Percentiles rank a stretch among this genome's conserved stretches.
phyloP scores from a whole-genome alignment of 2,329 filamentous ascomycete genomes.

The Gyromitra esculenta region DNA sequence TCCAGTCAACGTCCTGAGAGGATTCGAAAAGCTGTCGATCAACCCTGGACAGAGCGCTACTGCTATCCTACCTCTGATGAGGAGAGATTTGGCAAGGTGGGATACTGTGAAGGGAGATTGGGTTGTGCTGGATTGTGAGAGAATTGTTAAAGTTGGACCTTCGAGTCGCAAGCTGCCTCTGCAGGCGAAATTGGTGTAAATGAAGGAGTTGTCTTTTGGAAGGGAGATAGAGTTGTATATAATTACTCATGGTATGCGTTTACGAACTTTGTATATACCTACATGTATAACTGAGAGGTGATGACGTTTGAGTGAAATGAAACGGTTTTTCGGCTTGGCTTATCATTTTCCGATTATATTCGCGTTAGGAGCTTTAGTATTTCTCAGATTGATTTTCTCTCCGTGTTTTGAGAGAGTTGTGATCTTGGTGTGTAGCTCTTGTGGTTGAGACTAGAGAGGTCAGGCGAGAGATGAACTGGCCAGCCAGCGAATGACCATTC shows the following conservation, averaged over 20 bases:
- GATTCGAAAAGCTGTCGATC: slow-evolving; percentile 70
- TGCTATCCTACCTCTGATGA: slow-evolving; percentile 66
- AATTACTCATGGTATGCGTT: not conserved
- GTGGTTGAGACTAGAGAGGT: not conserved
- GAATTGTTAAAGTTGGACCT: slow-evolving; percentile 46
- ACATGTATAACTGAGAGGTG: not conserved
- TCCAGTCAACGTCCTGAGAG: slow-evolving; percentile 67
- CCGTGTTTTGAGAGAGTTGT: not conserved
- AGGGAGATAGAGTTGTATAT: not conserved
- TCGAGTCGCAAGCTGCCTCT: slow-evolving; percentile 46
- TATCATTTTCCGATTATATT: not conserved
- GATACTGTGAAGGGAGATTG: slow-evolving; percentile 70
- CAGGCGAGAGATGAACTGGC: not conserved
- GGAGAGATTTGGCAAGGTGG: slow-evolving; percentile 74
- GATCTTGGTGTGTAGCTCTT: too few relatives aligned
- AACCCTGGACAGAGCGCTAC: slow-evolving; percentile 63
- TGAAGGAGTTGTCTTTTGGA: not conserved
- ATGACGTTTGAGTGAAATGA: not conserved
- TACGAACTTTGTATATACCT: slow-evolving; percentile 2
- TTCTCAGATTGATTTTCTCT: too few relatives aligned
- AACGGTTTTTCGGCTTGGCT: not conserved
- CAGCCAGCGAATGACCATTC: not conserved
- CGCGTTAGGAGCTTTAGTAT: too few relatives aligned
- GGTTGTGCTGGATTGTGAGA: slow-evolving; percentile 64
- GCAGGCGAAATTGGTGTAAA: slow-evolving; percentile 24